phyloP scores from a whole-genome alignment of 2,329 filamentous ascomycete species.

The Calonectria fujianensis region DNA sequence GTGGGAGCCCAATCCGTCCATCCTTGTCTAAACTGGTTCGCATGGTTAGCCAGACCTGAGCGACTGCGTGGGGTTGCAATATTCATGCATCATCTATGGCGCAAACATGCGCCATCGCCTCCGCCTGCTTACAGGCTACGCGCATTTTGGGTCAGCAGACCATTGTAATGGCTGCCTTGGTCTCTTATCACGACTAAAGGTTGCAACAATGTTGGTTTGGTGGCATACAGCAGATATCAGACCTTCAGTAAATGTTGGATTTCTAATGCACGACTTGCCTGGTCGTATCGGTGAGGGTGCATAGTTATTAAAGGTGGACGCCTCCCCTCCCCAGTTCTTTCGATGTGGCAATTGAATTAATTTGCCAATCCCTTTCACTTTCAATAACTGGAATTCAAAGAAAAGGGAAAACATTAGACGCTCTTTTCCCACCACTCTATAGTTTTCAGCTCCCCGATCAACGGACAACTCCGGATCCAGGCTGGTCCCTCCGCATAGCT shows the following conservation, averaged over 20 bases:
- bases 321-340: neutral
- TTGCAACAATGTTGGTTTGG: neutral
- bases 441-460: neutral
- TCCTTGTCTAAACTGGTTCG: neutral
- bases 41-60: neutral
- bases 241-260: neutral
- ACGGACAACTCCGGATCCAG: neutral
- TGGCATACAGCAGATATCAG: neutral
- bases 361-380: neutral
- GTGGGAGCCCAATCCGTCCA: neutral
- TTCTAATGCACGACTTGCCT: neutral
- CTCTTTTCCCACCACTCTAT: neutral
- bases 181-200: neutral
- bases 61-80: neutral
- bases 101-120: neutral
- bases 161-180: neutral
- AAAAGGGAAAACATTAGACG: too few species aligned
- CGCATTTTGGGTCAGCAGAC: constrained; percentile 4
- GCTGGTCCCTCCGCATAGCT: neutral
- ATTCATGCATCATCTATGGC: constrained; percentile 4
- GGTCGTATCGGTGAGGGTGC: neutral
- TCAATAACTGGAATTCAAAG: neutral
- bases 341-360: neutral
- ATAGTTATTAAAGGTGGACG: neutral
- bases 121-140: constrained; percentile 1